These are phyloP conservation scores for Dalbergia oliveri DNA, from an alignment of 306 rosid species.

Conservation along the genomic window DNA sequence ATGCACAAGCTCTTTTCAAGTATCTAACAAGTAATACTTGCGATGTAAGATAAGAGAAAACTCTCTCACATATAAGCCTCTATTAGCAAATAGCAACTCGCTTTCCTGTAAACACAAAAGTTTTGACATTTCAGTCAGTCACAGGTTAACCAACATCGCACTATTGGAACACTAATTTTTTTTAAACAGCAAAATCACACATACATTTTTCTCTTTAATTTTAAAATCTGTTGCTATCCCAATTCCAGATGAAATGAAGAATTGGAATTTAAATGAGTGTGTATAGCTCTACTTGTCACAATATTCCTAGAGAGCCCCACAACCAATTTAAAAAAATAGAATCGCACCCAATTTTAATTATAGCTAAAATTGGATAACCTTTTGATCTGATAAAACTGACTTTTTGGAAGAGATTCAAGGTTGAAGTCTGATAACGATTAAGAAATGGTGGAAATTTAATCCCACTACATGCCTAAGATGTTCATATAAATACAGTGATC, in stretches of 20 bases:
- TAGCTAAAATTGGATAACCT: no score
- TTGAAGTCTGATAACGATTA: no score
- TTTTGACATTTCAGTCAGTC: not conserved
- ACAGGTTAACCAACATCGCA: constrained; percentile 10
- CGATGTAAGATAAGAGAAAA: not conserved
- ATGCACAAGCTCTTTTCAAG: constrained; percentile 22
- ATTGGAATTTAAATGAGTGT: constrained; percentile 32
- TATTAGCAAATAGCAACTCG: constrained; percentile 23
- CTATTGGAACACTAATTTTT: constrained; percentile 25
- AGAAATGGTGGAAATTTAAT: no score
- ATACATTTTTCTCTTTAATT: constrained; percentile 3
- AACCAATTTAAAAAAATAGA: no score
- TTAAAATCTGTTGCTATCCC: constrained; percentile 43
- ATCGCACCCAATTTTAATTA: no score
- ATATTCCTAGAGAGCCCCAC: no score
- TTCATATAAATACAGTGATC: no score
- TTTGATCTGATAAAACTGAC: no score
- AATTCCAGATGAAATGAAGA: constrained; percentile 42
- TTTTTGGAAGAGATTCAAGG: no score
- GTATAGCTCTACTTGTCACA: constrained; percentile 10
- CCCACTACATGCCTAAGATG: no score
- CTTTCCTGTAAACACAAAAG: not conserved
- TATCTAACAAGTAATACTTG: not conserved
- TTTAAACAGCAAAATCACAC: constrained; percentile 17
- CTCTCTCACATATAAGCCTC: not conserved